Base-by-base conservation (phyloP, 2,329 filamentous ascomycete species). In the Ophiostoma quercus region DNA sequence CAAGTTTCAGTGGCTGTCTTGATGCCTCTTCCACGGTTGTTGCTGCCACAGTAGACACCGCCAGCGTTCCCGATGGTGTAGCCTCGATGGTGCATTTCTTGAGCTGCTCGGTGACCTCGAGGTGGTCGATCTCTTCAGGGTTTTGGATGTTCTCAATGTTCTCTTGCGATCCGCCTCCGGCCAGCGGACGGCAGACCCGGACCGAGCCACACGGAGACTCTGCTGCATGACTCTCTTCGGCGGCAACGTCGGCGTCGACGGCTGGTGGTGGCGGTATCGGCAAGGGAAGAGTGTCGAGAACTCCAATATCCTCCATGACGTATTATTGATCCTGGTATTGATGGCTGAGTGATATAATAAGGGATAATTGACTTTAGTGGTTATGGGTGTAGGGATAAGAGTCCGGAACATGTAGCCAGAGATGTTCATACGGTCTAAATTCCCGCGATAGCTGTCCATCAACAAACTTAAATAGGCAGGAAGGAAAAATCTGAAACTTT, bases 171-270 rank as follows among this genome's bases (percentile, higher is more conserved):
- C 8, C 19, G 7, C 25, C 11, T 34, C 4, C 39, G 14, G 2
- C 34, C 16, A 19, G 7, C 11, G 69, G 66, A n/a, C 63, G 69
- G 25, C 29, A 63, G 57, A 71, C 71, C 9, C 39, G 66, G 9
- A 71, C n/a, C 5, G 72, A 72, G 32, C 60, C 62, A 29, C 41
- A 66, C 2, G 68, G 32, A 14, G 70, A 70, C 2, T 67, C 60
- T 16, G 12, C 19, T 47, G 5, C 6, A 16, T 29, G 37, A 8
- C 39, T 43, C 16, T 19, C 65, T 3, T 25, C 34, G 39, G 11
- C 37, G 25, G 25, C 25, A 29, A 29, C 25, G 34, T 34, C 34
- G 34, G 65, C 11, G 19, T 34, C 32, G 12, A 22, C 34, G 34
- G 12, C 34, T 16, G 11, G 25, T 14, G 62, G 19, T 14, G 34